Percentiles rank a stretch among this genome's conserved stretches.
phyloP scores from a whole-genome alignment of 345 rosid species.

The Citrus reticulata region DNA sequence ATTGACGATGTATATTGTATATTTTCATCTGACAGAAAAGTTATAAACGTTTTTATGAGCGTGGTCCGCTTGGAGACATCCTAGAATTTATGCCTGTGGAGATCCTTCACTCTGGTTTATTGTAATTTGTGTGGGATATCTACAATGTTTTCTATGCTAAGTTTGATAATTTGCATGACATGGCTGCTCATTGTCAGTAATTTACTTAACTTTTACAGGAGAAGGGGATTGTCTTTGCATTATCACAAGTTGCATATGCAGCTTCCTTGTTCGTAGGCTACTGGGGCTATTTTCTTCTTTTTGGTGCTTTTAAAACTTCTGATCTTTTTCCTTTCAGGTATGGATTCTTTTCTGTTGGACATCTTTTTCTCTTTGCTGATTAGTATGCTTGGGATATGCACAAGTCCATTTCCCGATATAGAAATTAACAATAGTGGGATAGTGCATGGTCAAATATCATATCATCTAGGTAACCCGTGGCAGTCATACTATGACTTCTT shows the following conservation, averaged over 20 bases:
- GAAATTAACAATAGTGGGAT: neutral
- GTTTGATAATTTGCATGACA: neutral
- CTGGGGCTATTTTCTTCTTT: conserved; percentile 79
- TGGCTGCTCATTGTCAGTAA: neutral
- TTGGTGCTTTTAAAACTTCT: conserved; percentile 36
- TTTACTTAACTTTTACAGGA: conserved; percentile 40
- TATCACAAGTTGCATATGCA: conserved; percentile 87
- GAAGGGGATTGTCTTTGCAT: conserved; percentile 57
- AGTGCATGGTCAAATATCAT: neutral
- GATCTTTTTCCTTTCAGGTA: conserved; percentile 90
- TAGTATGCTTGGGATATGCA: neutral
- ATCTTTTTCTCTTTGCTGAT: conserved; percentile 5
- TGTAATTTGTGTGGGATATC: neutral
- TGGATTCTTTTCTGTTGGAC: conserved; percentile 10
- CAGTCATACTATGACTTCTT: neutral
- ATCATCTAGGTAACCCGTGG: neutral
- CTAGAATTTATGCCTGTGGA: neutral
- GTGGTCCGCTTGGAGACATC: neutral
- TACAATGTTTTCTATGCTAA: conserved; percentile 2
- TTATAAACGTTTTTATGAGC: neutral
- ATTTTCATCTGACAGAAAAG: neutral
- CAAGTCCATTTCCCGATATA: neutral
- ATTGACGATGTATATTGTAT: neutral
- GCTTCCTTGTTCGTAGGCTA: conserved; percentile 70
- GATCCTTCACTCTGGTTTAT: neutral